Conservation (phyloP, 345 rosid species). For the Corymbia maculata region DNA sequence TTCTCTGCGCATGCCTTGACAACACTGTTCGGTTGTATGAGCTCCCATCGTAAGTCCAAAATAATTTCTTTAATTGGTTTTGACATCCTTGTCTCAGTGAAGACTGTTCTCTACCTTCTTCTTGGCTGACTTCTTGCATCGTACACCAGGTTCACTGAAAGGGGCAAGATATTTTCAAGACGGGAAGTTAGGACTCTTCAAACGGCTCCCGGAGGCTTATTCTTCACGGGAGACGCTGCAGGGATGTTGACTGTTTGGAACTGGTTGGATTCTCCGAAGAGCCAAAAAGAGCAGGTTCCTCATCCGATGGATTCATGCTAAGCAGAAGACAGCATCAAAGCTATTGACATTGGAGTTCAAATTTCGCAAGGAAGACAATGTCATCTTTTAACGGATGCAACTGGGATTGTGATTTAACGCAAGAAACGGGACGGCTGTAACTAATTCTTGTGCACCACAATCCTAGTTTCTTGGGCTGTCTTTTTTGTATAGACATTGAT, state of each 20-base stretch:
- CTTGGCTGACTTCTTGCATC: neutral
- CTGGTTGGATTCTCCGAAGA: neutral
- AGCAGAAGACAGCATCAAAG: neutral
- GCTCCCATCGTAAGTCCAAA: constrained; percentile 33
- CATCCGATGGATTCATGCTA: neutral
- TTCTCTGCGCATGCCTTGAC: constrained; percentile 31
- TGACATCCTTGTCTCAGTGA: too few relatives aligned
- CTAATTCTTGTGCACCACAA: neutral
- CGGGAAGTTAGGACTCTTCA: constrained; percentile 19
- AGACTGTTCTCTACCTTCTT: neutral
- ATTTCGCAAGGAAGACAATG: neutral
- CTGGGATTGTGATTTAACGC: neutral
- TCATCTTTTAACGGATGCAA: neutral
- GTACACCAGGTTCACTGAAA: constrained; percentile 29
- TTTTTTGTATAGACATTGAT: neutral
- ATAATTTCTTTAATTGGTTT: neutral
- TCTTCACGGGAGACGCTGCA: constrained; percentile 43
- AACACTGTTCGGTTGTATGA: constrained; percentile 25
- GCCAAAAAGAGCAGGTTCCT: neutral
- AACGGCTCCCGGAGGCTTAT: constrained; percentile 28
- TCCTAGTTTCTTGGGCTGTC: neutral
- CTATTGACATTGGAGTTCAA: neutral
- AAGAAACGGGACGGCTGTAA: neutral
- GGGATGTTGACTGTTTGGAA: constrained; percentile 32
- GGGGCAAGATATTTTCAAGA: constrained; percentile 39